Evolutionary conservation across 306 rosid genomes (phyloP), one percentile per base, ranked within the genome.

Genomic region (Vigna hirtella): DNA sequence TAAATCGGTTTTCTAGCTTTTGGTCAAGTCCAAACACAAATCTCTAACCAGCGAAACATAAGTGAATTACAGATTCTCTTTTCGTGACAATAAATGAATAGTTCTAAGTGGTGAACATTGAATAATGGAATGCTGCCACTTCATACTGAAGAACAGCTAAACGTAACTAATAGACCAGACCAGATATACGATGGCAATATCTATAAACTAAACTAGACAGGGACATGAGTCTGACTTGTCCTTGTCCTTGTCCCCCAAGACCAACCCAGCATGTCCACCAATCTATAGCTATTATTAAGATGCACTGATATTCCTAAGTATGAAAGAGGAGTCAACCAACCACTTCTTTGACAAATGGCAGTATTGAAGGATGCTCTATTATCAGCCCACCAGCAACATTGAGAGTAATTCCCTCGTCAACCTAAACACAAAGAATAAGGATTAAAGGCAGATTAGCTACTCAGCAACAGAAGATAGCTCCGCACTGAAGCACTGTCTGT

Each of bases 321-420:
- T 49, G 74, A 73, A 51, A 80, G 80, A 61, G 73, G 69, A 74
- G 85, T 73, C 79, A 85, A 85, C 99, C 48, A 80, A 95, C 99
- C 98, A 93, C 97, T 88, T 95, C 85, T 86, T 86, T 95, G 47
- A 95, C 89, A 71, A 66, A 87, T 58, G 99, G 97, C 48, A 85
- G 69, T 82, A 93, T 83, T 53, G 86, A 84, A 78, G 98, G 98
- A 85, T 95, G 98, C 86, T 95, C 98, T 79, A 90, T 95, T 70
- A 95, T 85, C 79, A 95, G 87, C 42, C 97, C 99, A 47, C 99
- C 99, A 1, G 99, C 98, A 83, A 93, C 97, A 30, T 91, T 56
- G 69, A 95, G 93, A 65, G 96, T 96, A 63, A 40, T 85, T 66
- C 96, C 99, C 82, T 89, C 99, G 62, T 95, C 98, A 83, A 95